Evolutionary conservation across 805 yeast genomes (phyloP).

Genomic region (Kazachstania taianensis): DNA sequence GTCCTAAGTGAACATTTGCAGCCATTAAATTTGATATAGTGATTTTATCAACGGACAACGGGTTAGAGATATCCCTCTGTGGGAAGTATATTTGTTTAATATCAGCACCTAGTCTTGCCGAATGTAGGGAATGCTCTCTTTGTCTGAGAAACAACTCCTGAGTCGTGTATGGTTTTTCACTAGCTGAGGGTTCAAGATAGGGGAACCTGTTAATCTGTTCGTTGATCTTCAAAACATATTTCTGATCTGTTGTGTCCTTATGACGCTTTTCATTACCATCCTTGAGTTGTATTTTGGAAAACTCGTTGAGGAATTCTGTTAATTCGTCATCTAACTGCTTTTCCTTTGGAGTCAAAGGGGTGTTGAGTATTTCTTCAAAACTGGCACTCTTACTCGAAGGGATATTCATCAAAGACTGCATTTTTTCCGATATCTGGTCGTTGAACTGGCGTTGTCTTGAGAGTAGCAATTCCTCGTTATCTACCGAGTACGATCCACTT

Average conservation of each 20-base stretch:
- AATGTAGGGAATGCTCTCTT: conserved; percentile 45
- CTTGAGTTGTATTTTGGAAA: no score
- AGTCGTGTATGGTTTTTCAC: conserved; percentile 55
- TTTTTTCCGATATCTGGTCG: conserved; percentile 16
- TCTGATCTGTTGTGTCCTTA: background rate
- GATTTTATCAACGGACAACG: conserved; percentile 46
- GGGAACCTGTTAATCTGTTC: conserved; percentile 34
- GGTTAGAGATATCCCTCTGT: conserved; percentile 50
- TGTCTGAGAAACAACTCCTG: conserved; percentile 75
- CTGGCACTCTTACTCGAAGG: conserved; percentile 3
- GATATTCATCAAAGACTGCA: conserved; percentile 5
- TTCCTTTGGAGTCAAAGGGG: conserved; percentile 17
- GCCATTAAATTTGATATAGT: conserved; percentile 68
- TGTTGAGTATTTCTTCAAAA: conserved; percentile 3
- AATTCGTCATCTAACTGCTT: conserved; percentile 25
- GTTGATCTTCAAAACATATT: background rate
- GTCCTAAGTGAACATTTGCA: conserved; percentile 93
- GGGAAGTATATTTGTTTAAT: conserved; percentile 58
- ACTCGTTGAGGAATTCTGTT: conserved; percentile 21
- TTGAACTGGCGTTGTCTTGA: conserved; percentile 10
- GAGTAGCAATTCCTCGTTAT: background rate
- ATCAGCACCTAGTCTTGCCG: conserved; percentile 55
- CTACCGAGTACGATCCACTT: no score
- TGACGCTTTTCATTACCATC: no score
- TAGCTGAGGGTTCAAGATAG: conserved; percentile 49